Evolutionary conservation across 148 eudicot species (phyloP), one percentile per base, ranked within the genome.

Genomic region (Beta vulgaris): DNA sequence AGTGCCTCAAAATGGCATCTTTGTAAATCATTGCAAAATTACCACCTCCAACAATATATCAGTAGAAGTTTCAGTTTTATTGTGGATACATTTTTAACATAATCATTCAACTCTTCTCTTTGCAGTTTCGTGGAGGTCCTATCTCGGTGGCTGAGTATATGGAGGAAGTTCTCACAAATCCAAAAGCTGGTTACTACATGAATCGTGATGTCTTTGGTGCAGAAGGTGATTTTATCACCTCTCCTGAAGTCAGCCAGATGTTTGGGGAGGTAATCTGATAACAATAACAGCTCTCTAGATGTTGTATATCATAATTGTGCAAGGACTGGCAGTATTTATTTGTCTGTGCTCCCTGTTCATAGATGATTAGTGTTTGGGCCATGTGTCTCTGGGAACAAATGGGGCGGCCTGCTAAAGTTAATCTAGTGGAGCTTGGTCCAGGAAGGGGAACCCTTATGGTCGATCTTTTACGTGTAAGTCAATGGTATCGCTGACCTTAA

Each of bases 171-270:
- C 81, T 92, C 65, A 95, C 97, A 31, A 95, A 95, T 81, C 98
- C 98, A 61, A 92, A 83, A 75, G 90, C 91, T 54, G 98, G 98
- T 14, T 95, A 83, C 77, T 95, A 95, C 83, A 92, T 95, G 12
- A 92, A 95, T 77, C 90, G 97, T n/a, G 98, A 95, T 84, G 98
- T 95, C 11, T 95, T 95, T 85, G 98, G 97, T 68, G 91, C 90
- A n/a, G 91, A 81, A 79, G 98, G 98, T 36, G 98, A 95, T 83
- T 95, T 95, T 73, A 85, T 95, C 61, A 95, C 98, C 51, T 94
- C 98, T 76, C 98, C 98, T 15, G 98, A 95, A 86, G 98, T 95
- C 71, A 95, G 98, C 90, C 98, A 95, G 85, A 95, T 95, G 98
- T 95, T 90, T 85, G 98, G 98, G 59, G 98, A 95, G 98, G 98